Evolutionary conservation across 1,284 basidiomycete species (phyloP), one percentile per base, ranked within the genome.

Genomic region (Schizophyllum amplum): DNA sequence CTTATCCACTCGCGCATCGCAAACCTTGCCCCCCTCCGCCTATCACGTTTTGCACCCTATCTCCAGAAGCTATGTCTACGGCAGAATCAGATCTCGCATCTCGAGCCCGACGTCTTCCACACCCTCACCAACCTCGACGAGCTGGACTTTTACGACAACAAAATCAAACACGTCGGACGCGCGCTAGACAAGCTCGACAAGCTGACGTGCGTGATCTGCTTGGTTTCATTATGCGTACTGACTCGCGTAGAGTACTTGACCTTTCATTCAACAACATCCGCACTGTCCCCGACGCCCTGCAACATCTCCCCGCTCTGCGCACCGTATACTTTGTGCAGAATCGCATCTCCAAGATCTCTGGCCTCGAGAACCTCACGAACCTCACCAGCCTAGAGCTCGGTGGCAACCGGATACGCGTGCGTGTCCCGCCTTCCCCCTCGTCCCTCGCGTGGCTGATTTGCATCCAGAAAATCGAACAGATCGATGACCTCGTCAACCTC

Each of bases 301-400:
- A 77, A 6, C 71, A 76, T 54, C 74, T 95, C 1, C 75, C 74
- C 2, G 79, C 82, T 1, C 78, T 97, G 26, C 75, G 80, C 54
- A 92, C 90, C 0, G 77, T 97, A 22, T 99, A 94, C 73, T 92
- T 99, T 65, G 92, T 99, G 1, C 96, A 99, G 72, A 98, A 99
- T 75, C 91, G 92, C 72, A 96, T 99, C 64, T 82, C 84, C 5
- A 82, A 81, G 57, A 90, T 99, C 51, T 78, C 80, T 13, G 79
- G 86, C 49, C 71, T 94, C 6, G 72, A 79, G 58, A 71, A 80
- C 47, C 84, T 84, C 23, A 73, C 75, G 0, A 84, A 82, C 2
- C 69, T 98, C 58, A 81, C 82, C 53, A 95, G 91, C 65, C 74
- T 99, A 9, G 96, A 99, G 71, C 78, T 98, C 13, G 96, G 96